Evolutionary conservation across 768 basidiomycete species (phyloP).

Genomic region (Arthromyces matolae): DNA sequence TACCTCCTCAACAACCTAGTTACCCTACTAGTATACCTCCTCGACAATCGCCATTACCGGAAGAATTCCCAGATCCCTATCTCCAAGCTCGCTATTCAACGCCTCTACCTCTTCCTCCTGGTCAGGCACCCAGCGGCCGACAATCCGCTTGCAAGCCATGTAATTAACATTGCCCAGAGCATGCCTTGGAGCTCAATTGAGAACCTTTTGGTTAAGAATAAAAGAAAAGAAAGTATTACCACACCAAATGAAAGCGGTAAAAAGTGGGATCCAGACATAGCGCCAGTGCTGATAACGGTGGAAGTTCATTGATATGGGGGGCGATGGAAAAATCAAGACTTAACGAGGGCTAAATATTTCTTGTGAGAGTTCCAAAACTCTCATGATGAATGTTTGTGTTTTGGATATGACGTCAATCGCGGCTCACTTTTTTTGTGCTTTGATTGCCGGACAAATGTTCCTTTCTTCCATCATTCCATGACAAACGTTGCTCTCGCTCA

Average conservation of each 20-base stretch:
- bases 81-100: constrained; percentile 46
- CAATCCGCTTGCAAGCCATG: constrained; percentile 55
- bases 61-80: constrained; percentile 39
- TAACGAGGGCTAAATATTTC: neutral
- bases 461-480: too few species aligned
- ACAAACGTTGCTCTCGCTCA: too few species aligned
- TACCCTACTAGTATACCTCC: constrained; percentile 11
- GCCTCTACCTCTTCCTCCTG: constrained; percentile 53
- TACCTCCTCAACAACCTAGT: neutral
- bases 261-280: constrained; percentile 62
- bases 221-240: constrained; percentile 29
- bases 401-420: too few species aligned
- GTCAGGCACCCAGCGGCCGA: constrained; percentile 13
- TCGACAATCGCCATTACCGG: constrained; percentile 8
- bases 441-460: too few species aligned
- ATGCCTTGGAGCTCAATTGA: constrained; percentile 34
- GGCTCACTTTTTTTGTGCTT: too few species aligned
- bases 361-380: too few species aligned
- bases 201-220: neutral
- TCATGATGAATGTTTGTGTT: too few species aligned
- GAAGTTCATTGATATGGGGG: constrained; percentile 15
- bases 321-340: neutral
- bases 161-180: constrained; percentile 65
- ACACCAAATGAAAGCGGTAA: constrained; percentile 65
- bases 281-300: constrained; percentile 43